These are phyloP conservation scores for Dioscorea zingiberensis DNA, from an alignment of 106 monocot species.

Conservation along the genomic window DNA sequence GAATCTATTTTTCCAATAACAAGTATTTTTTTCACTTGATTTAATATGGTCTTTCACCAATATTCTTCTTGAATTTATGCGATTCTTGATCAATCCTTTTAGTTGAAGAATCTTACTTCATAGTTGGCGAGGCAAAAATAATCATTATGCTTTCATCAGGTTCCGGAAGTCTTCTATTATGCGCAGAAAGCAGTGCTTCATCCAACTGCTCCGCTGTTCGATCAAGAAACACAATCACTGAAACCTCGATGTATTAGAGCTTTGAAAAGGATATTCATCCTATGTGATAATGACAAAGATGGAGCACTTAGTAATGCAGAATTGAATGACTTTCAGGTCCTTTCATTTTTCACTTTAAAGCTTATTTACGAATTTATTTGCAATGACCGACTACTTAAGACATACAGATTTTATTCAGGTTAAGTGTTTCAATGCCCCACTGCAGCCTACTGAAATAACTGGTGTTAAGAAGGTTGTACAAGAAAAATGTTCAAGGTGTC, in stretches of 20 bases:
- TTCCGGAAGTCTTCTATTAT: constrained; percentile 90
- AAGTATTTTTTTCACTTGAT: too few relatives aligned
- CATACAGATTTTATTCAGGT: constrained; percentile 39
- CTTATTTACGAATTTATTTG: too few relatives aligned
- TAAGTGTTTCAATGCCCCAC: constrained; percentile 90
- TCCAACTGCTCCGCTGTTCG: constrained; percentile 90
- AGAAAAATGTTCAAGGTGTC: constrained; percentile 97
- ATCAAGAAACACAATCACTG: constrained; percentile 87
- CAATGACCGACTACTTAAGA: background rate
- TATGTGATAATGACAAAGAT: constrained; percentile 88
- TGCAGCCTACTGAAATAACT: constrained; percentile 82
- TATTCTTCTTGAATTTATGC: too few relatives aligned
- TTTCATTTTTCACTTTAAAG: constrained; percentile 3
- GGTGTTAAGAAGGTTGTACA: constrained; percentile 94
- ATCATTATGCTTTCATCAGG: constrained; percentile 26
- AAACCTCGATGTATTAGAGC: constrained; percentile 82
- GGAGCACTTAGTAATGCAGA: constrained; percentile 86
- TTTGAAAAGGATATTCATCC: constrained; percentile 89
- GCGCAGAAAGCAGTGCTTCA: constrained; percentile 96
- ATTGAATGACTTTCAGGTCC: constrained; percentile 93
- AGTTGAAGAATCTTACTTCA: too few relatives aligned
- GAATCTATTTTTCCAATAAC: too few relatives aligned
- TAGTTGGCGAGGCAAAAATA: too few relatives aligned
- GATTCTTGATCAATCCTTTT: too few relatives aligned
- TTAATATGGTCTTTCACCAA: too few relatives aligned